Conservation (phyloP, 257 asterid species). For the Anisodus tanguticus region DNA sequence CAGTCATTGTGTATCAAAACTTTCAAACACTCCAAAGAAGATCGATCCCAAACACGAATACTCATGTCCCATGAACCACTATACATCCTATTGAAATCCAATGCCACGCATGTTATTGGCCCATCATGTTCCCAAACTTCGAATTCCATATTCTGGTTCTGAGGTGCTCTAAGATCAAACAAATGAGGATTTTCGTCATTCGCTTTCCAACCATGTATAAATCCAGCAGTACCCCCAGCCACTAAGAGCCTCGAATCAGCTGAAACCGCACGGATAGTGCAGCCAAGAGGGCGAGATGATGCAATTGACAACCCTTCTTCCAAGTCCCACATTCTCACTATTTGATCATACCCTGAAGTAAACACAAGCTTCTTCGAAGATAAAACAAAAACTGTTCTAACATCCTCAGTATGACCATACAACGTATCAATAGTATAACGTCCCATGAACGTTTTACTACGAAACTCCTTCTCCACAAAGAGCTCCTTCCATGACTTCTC, state of each 20-base stretch:
- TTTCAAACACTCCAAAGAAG: conserved; percentile 65
- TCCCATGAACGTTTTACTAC: conserved; percentile 84
- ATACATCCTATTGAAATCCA: conserved; percentile 71
- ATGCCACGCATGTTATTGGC: conserved; percentile 86
- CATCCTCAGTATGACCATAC: conserved; percentile 91
- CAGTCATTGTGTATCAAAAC: conserved; percentile 78
- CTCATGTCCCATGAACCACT: conserved; percentile 99
- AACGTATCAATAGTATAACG: conserved; percentile 70
- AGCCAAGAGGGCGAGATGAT: conserved; percentile 80
- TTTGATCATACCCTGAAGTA: conserved; percentile 94
- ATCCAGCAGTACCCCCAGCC: conserved; percentile 95
- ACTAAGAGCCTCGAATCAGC: conserved; percentile 82
- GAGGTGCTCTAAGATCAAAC: conserved; percentile 70
- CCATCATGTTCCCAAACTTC: conserved; percentile 92
- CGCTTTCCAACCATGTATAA: conserved; percentile 90
- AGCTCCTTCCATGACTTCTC: conserved; percentile 88
- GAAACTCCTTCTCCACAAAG: conserved; percentile 85
- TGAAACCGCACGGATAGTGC: conserved; percentile 91
- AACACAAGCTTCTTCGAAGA: conserved; percentile 81
- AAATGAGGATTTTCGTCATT: conserved; percentile 75
- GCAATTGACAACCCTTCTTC: conserved; percentile 85
- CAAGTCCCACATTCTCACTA: conserved; percentile 91
- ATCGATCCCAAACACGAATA: conserved; percentile 79
- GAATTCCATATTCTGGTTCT: conserved; percentile 60
- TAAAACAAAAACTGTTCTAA: conserved; percentile 72